These are phyloP conservation scores for Alternaria arborescens DNA, from an alignment of 2,329 filamentous ascomycete species.

Conservation along the genomic window DNA sequence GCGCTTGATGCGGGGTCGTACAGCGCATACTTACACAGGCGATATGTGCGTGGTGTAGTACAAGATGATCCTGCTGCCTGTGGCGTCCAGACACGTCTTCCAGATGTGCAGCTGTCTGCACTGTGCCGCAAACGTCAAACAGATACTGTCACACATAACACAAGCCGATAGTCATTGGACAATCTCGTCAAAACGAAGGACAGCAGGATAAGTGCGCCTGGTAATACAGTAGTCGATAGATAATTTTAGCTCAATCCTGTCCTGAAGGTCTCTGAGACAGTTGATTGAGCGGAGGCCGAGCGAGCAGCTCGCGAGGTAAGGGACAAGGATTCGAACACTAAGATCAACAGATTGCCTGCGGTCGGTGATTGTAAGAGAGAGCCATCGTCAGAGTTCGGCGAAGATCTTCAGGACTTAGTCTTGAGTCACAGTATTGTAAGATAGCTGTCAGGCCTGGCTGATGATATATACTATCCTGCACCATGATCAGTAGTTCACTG, in stretches of 20 bases:
- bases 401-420: too few species aligned
- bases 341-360: too few species aligned
- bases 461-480: too few species aligned
- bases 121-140: background rate
- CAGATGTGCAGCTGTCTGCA: conserved; percentile 1
- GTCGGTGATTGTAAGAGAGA: too few species aligned
- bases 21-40: conserved; percentile 4
- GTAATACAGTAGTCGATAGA: background rate
- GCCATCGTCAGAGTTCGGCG: too few species aligned
- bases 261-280: background rate
- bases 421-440: too few species aligned
- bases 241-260: background rate
- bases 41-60: background rate
- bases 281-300: too few species aligned
- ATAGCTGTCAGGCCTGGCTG: too few species aligned
- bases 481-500: too few species aligned
- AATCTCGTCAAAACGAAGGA: background rate
- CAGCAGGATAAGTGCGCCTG: background rate
- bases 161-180: background rate
- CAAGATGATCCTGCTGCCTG: background rate
- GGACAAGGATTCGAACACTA: too few species aligned
- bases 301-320: too few species aligned
- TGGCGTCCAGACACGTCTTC: conserved; percentile 6
- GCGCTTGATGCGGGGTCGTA: conserved; percentile 13
- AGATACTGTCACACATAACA: background rate